Base-by-base conservation (phyloP, 2,329 filamentous ascomycete genomes). In the Magnaporthiopsis rhizophila region DNA sequence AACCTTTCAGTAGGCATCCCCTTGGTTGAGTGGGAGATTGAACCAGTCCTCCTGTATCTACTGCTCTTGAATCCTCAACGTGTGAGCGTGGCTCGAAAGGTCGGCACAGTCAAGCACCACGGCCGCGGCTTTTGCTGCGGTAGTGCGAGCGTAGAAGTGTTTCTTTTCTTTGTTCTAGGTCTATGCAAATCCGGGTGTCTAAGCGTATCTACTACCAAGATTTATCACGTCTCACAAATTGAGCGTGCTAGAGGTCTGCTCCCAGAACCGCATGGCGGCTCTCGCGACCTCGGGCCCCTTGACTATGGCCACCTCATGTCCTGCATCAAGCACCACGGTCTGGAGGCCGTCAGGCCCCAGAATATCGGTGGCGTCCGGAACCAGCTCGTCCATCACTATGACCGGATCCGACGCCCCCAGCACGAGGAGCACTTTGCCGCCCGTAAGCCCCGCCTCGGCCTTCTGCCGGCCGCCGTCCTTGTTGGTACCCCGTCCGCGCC, bases 61-160 rank as follows among this genome's bases (percentile, higher is more conserved):
- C 89, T 90, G 87, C 89, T 87, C 87, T 90, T 83, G 89, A 92
- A 85, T 87, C 77, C 24, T 26, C 9, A 63, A 78, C 77, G 80
- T 81, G 81, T 91, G 85, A 86, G 87, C 87, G 89, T 87, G 82
- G 89, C 89, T 92, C 89, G 89, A 90, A 88, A 87, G 86, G 86
- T 87, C 84, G 87, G 86, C 84, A 91, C 87, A 91, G 80, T 71
- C n/a, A 26, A 34, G 21, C 61, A 62, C 28, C 28, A 18, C 30
- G 30, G 45, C 8, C 3, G 45, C 45, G 56, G 56, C 13, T 30
- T 30, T 32, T 28, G 24, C 24, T 58, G 45, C 45, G n/a, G 45
- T 21, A n/a, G n/a, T 53, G 21, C 8, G 45, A 24, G 18, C 45
- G 45, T 53, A 58, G 0, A 36, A 36, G 2, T 2, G 9, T 2